Evolutionary conservation across 2,329 filamentous ascomycete genomes (phyloP), one percentile per base, ranked within the genome.

Genomic region (Fusarium nygamai): DNA sequence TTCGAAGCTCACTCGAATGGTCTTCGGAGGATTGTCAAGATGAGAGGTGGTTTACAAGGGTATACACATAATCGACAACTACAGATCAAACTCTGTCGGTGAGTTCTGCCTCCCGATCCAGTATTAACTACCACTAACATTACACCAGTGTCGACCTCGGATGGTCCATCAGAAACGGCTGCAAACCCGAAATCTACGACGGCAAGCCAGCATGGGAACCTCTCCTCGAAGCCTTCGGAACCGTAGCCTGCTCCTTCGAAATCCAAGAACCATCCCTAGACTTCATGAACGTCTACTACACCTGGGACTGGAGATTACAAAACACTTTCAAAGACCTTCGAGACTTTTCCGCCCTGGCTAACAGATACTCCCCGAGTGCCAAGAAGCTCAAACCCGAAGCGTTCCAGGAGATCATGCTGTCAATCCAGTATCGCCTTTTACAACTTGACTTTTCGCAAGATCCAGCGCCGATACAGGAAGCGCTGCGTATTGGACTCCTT

Each of bases 361-460:
- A 81, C 33, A 36, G 59, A 5, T 64, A 79, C 8, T 73, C 76
- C 0, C 66, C 72, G 59, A 7, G 64, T 43, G 2, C 62, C 48
- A 51, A 61, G 22, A 82, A 81, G 56, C 75, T 82, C 12, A 69
- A 68, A 2, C 75, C 80, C 0, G 71, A 76, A 19, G 48, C 78
- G 4, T 80, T 80, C 51, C 78, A 80, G 22, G 79, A 81, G 58
- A 77, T 79, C 1, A 75, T 81, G 68, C 58, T 81, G 0, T 81
- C 80, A 1, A 72, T 80, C 1, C 81, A 82, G 46, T 82, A 82
- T 41, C 74, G 81, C 1, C 64, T 81, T 3, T 56, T 82, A 5
- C 66, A 69, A 1, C 75, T 82, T 7, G 67, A 75, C 19, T 76
- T 78, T 44, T 46, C 73, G 0, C 27, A 50, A 0, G 64, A 73